Evolutionary conservation across 805 yeast genomes (phyloP).

Genomic region (Candida ulmi): DNA sequence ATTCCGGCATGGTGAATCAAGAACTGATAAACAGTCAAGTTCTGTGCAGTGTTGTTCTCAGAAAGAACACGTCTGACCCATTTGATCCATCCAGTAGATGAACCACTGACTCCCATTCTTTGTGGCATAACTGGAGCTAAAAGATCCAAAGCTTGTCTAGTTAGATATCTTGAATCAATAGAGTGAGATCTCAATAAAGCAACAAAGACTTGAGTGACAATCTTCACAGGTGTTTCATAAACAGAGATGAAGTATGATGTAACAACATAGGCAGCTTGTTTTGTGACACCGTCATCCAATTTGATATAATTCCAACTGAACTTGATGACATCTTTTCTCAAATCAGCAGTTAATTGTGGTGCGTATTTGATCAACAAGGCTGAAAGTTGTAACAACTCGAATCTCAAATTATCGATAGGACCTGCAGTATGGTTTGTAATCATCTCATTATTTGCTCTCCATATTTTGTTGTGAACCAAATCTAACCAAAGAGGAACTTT

Average conservation of each 20-base stretch:
- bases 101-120: constrained; percentile 50
- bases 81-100: constrained; percentile 67
- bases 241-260: constrained; percentile 82
- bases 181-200: constrained; percentile 83
- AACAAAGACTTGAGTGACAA: constrained; percentile 89
- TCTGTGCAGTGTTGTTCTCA: constrained; percentile 86
- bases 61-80: constrained; percentile 92
- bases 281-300: constrained; percentile 80
- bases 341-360: constrained; percentile 50
- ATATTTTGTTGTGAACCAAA: constrained; percentile 54
- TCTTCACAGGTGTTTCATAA: constrained; percentile 82
- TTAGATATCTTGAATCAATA: constrained; percentile 75
- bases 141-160: constrained; percentile 80
- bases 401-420: constrained; percentile 64
- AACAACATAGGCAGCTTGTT: constrained; percentile 88
- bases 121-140: constrained; percentile 82
- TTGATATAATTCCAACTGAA: constrained; percentile 93
- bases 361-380: constrained; percentile 69
- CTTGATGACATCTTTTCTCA: constrained; percentile 80
- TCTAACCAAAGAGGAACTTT: constrained; percentile 56
- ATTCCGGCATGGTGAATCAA: constrained; percentile 80
- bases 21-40: constrained; percentile 81
- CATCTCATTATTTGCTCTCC: constrained; percentile 61
- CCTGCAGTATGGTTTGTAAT: constrained; percentile 55
- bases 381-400: constrained; percentile 77